These are phyloP conservation scores for Microthlaspi erraticum DNA, from an alignment of 345 rosid genomes.

Conservation along the genomic window DNA sequence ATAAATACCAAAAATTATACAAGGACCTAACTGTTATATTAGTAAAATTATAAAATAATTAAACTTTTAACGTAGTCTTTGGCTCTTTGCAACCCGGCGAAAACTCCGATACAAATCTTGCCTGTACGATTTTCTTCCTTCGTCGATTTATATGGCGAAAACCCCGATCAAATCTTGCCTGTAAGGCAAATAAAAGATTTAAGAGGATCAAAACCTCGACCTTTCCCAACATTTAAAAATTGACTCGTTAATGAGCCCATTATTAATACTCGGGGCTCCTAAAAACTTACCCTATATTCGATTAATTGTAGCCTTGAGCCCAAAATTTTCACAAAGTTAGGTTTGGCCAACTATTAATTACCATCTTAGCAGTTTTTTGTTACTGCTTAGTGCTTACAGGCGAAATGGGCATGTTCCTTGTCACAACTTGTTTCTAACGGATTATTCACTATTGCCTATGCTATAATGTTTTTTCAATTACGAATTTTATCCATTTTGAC, in stretches of 20 bases:
- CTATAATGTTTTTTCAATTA: neutral
- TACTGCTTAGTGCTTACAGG: too few relatives aligned
- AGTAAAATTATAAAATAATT: neutral
- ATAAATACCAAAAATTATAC: conserved; percentile 49
- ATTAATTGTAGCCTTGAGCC: conserved; percentile 1
- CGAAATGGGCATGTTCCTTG: neutral
- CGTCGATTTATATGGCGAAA: too few relatives aligned
- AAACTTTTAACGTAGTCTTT: conserved; percentile 1
- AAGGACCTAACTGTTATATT: conserved; percentile 42
- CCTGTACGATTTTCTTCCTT: too few relatives aligned
- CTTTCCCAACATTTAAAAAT: neutral
- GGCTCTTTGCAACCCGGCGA: too few relatives aligned
- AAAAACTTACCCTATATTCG: neutral
- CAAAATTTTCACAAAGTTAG: too few relatives aligned
- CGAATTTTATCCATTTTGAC: neutral
- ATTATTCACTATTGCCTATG: too few relatives aligned
- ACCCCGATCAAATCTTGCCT: conserved; percentile 33
- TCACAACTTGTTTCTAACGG: too few relatives aligned
- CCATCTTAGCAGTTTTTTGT: too few relatives aligned
- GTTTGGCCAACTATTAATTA: too few relatives aligned
- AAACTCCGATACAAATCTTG: conserved; percentile 35
- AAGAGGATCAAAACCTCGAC: neutral
- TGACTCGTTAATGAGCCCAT: conserved; percentile 7
- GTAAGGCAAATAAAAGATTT: conserved; percentile 32
- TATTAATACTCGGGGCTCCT: neutral